Evolutionary conservation across 805 yeast species (phyloP).

Genomic region (Hanseniaspora taiwanica): DNA sequence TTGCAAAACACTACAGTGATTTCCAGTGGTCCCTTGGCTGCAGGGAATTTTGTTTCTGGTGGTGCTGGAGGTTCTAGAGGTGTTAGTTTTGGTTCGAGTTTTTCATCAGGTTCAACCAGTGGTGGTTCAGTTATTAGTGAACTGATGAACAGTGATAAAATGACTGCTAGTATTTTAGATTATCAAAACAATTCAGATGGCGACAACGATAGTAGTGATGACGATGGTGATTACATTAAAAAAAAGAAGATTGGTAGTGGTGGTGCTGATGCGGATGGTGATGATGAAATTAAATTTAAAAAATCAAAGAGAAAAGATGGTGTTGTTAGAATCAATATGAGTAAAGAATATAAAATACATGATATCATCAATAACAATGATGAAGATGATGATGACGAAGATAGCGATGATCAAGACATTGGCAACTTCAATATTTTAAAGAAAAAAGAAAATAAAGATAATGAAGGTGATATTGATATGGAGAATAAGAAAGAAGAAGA

Average conservation of each 20-base stretch:
- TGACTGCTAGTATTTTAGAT: constrained; percentile 15
- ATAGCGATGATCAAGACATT: constrained; percentile 7
- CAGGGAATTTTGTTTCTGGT: constrained; percentile 33
- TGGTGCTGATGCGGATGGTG: constrained; percentile 23
- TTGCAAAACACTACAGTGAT: constrained; percentile 43
- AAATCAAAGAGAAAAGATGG: constrained; percentile 3
- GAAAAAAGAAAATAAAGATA: constrained; percentile 1
- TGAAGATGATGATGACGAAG: constrained; percentile 11
- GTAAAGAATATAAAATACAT: constrained; percentile 39
- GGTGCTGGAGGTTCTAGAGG: constrained; percentile 15
- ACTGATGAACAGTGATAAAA: background rate
- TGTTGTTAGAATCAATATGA: constrained; percentile 47
- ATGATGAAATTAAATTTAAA: constrained; percentile 9
- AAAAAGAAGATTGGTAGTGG: constrained; percentile 8
- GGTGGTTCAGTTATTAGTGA: background rate
- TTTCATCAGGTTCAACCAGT: constrained; percentile 7
- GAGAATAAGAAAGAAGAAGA: constrained; percentile 10
- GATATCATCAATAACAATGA: constrained; percentile 14
- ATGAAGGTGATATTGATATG: constrained; percentile 15
- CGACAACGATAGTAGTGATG: constrained; percentile 26
- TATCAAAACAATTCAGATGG: constrained; percentile 15
- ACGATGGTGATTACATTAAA: constrained; percentile 21
- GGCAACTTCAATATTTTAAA: constrained; percentile 1
- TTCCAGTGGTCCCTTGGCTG: constrained; percentile 60
- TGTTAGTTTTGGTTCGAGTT: constrained; percentile 13